Percentiles rank a stretch among this genome's conserved stretches.
Evolutionary conservation across 192 early-diverging fungal genomes (phyloP).

Genomic region (Umbelopsis isabellina): DNA sequence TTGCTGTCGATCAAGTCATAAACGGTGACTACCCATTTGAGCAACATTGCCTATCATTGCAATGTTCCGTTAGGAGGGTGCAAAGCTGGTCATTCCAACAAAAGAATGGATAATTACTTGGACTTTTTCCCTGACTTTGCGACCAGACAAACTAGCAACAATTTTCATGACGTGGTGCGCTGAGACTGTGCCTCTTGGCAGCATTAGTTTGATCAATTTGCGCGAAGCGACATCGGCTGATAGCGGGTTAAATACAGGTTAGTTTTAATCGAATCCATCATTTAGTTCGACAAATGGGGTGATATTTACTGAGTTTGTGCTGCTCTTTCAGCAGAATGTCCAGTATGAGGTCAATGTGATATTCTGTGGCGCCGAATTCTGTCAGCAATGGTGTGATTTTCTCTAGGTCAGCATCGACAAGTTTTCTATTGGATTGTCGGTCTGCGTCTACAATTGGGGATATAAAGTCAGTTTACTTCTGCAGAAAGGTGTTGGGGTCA

Average conservation of each 20-base stretch:
- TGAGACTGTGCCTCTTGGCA: conserved; percentile 5
- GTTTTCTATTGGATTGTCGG: conserved; percentile 3
- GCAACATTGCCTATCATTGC: conserved; percentile 37
- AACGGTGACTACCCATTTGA: conserved; percentile 52
- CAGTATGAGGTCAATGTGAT: conserved; percentile 15
- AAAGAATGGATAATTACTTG: background rate
- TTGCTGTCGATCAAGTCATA: conserved; percentile 52
- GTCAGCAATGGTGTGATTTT: conserved; percentile 14
- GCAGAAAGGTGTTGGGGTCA: background rate
- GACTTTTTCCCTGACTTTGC: background rate
- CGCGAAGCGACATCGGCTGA: conserved; percentile 5
- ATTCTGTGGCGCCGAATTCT: conserved; percentile 18
- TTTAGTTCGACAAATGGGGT: background rate
- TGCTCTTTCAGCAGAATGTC: conserved; percentile 10
- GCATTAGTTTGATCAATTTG: conserved; percentile 15
- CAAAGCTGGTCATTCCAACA: background rate
- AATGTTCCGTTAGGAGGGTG: background rate
- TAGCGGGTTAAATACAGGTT: no score
- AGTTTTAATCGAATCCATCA: background rate
- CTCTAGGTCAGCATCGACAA: conserved; percentile 18
- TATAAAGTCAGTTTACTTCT: background rate
- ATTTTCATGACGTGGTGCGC: conserved; percentile 4
- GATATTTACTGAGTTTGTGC: conserved; percentile 13
- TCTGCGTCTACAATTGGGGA: background rate
- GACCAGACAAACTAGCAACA: conserved; percentile 4